Percentiles rank a stretch among this genome's conserved stretches.
phyloP scores from a whole-genome alignment of 495 filamentous ascomycete genomes.

The Cairneyella variabilis region DNA sequence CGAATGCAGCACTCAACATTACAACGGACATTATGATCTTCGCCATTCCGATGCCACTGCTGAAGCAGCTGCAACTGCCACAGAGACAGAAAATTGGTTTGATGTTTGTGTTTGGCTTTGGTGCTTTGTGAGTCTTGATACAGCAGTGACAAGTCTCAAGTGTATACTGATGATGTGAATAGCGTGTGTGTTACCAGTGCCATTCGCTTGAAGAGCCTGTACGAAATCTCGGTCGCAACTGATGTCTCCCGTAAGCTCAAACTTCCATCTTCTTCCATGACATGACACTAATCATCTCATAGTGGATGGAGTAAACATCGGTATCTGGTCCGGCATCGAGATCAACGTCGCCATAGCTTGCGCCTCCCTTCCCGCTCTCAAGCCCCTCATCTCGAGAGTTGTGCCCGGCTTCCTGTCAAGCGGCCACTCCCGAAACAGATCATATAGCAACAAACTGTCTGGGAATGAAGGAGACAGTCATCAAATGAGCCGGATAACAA shows the following conservation, averaged over 20 bases:
- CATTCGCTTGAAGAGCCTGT: slow-evolving; percentile 40
- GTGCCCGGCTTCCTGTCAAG: background rate
- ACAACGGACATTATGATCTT: slow-evolving; percentile 53
- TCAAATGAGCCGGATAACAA: too few relatives aligned
- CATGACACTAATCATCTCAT: too few relatives aligned
- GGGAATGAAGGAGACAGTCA: too few relatives aligned
- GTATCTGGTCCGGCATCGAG: slow-evolving; percentile 31
- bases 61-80: slow-evolving; percentile 47
- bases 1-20: slow-evolving; percentile 53
- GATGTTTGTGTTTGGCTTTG: slow-evolving; percentile 51
- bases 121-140: slow-evolving; percentile 29
- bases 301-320: slow-evolving; percentile 22
- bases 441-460: background rate
- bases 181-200: slow-evolving; percentile 23
- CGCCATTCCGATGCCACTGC: slow-evolving; percentile 49
- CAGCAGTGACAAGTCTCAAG: too few relatives aligned
- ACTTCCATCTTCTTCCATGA: too few relatives aligned
- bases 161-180: too few relatives aligned
- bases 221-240: slow-evolving; percentile 29
- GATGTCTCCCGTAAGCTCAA: slow-evolving; percentile 32
- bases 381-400: slow-evolving; percentile 17
- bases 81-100: slow-evolving; percentile 47
- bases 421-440: background rate
- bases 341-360: slow-evolving; percentile 30
- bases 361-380: slow-evolving; percentile 27